phyloP scores from a whole-genome alignment of 805 yeast species.

The Saccharomyces paradoxus region DNA sequence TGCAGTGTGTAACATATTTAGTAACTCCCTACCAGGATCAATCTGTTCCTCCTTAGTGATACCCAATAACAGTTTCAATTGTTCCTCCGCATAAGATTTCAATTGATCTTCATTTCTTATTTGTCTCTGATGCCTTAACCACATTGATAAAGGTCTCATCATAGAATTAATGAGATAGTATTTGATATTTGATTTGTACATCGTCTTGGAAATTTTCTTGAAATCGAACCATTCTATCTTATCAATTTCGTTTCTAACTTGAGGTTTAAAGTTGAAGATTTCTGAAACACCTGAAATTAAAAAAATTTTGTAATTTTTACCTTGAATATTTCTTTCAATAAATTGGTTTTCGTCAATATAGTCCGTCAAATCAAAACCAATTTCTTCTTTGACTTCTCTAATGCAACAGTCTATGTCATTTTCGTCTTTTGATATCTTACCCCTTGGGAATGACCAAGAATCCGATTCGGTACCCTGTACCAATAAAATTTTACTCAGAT shows the following conservation, averaged over 20 bases:
- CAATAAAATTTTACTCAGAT: slow-evolving; percentile 60
- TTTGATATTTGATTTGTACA: slow-evolving; percentile 25
- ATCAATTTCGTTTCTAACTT: slow-evolving; percentile 81
- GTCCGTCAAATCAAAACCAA: slow-evolving; percentile 75
- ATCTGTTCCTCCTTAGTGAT: slow-evolving; percentile 35
- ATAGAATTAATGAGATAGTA: slow-evolving; percentile 35
- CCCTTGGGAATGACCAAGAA: slow-evolving; percentile 96
- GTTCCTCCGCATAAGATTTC: slow-evolving; percentile 54
- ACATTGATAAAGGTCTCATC: slow-evolving; percentile 38
- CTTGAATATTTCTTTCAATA: slow-evolving; percentile 71
- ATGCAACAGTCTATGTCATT: slow-evolving; percentile 81
- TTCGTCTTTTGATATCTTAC: slow-evolving; percentile 92
- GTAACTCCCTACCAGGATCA: slow-evolving; percentile 73
- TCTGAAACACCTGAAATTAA: slow-evolving; percentile 73
- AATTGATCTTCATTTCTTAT: slow-evolving; percentile 48
- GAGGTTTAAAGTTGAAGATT: slow-evolving; percentile 64
- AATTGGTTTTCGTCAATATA: slow-evolving; percentile 61
- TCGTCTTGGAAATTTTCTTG: slow-evolving; percentile 33
- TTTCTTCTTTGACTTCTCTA: slow-evolving; percentile 89
- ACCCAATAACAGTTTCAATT: slow-evolving; percentile 58
- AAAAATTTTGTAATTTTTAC: slow-evolving; percentile 80
- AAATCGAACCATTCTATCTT: slow-evolving; percentile 73
- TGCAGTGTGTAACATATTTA: slow-evolving; percentile 50
- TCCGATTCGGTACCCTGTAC: slow-evolving; percentile 77
- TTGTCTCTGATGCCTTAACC: slow-evolving; percentile 48